Conservation (phyloP, 1,284 basidiomycete species). For the Abortiporus biennis region DNA sequence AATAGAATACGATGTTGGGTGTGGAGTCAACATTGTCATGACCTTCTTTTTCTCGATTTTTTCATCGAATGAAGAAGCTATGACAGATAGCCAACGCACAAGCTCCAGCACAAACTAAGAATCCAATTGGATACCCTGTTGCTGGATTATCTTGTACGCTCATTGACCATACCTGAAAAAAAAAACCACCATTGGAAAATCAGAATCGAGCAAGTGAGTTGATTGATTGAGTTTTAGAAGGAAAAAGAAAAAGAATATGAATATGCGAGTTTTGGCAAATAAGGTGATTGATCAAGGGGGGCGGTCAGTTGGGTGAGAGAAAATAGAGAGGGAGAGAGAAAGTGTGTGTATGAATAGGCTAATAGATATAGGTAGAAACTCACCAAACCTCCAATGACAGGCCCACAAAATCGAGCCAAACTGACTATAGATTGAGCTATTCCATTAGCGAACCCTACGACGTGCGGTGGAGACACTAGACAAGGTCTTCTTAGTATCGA, state of each 20-base stretch:
- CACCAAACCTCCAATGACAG: conserved; percentile 73
- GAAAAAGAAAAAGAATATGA: no score
- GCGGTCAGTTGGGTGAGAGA: not conserved
- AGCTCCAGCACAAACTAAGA: conserved; percentile 55
- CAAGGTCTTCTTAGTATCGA: not conserved
- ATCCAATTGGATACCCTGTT: conserved; percentile 71
- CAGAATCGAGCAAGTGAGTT: no score
- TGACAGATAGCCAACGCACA: conserved; percentile 60
- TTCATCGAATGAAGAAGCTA: conserved; percentile 70
- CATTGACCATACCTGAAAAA: conserved; percentile 63
- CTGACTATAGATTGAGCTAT: conserved; percentile 81
- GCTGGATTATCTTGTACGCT: conserved; percentile 63
- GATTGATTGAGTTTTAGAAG: no score
- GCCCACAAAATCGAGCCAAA: conserved; percentile 72
- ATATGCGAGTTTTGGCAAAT: no score
- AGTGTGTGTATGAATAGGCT: not conserved
- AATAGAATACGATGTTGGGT: no score
- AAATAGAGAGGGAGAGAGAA: conserved; percentile 4
- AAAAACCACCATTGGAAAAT: no score
- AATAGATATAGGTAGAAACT: conserved; percentile 22
- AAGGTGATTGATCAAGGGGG: conserved; percentile 1
- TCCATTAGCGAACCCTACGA: conserved; percentile 75
- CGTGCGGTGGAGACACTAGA: conserved; percentile 68
- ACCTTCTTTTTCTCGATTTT: no score
- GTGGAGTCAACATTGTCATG: no score